phyloP scores from a whole-genome alignment of 495 filamentous ascomycete species.

The Talaromyces trachyspermus region DNA sequence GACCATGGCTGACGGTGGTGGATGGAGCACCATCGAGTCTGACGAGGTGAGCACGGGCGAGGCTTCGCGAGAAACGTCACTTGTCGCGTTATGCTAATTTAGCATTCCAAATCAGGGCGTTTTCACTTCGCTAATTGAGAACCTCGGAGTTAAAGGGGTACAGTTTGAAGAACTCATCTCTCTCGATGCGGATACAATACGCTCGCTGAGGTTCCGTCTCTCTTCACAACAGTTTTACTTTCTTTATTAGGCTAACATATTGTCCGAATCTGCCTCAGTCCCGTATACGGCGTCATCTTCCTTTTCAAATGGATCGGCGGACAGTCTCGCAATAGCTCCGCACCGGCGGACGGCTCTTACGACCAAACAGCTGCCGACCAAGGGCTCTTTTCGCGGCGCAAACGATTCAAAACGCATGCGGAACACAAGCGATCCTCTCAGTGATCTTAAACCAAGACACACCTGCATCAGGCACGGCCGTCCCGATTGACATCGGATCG shows the following conservation, averaged over 20 bases:
- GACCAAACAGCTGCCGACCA: conserved; percentile 61
- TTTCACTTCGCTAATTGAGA: conserved; percentile 89
- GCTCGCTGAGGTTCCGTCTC: conserved; percentile 46
- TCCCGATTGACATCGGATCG: conserved; percentile 48
- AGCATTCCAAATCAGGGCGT: conserved; percentile 89
- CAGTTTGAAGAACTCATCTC: conserved; percentile 97
- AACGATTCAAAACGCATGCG: conserved; percentile 98
- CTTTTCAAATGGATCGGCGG: conserved; percentile 96
- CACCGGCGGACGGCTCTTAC: conserved; percentile 68
- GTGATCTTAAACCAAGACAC: conserved; percentile 80
- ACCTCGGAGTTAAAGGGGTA: conserved; percentile 83
- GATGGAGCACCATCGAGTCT: conserved; percentile 81
- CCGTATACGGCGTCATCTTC: conserved; percentile 96
- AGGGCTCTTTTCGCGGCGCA: conserved; percentile 89
- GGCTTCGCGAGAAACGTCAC: no score
- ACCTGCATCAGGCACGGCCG: conserved; percentile 11
- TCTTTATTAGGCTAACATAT: neutral
- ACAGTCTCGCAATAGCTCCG: conserved; percentile 48
- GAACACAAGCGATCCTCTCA: conserved; percentile 90
- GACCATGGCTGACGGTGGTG: conserved; percentile 41
- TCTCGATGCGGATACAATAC: conserved; percentile 74
- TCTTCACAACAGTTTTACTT: neutral
- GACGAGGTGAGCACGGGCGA: conserved; percentile 68
- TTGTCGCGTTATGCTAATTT: no score
- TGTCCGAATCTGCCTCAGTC: conserved; percentile 32